These are phyloP conservation scores for Dothideomycetes sp. DNA, from an alignment of 2,329 filamentous ascomycete species.

Conservation along the genomic window DNA sequence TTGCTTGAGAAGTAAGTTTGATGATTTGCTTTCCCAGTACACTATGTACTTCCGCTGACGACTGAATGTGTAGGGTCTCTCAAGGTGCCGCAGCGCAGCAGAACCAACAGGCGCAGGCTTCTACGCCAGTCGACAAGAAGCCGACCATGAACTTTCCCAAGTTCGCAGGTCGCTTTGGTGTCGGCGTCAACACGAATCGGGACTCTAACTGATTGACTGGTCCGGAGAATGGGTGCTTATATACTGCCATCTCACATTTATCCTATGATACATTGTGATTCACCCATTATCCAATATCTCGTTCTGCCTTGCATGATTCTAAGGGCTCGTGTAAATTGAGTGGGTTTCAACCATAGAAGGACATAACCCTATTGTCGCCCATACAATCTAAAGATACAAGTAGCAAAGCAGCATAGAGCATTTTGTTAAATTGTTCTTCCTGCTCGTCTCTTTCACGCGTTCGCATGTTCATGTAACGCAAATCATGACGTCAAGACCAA, in stretches of 20 bases:
- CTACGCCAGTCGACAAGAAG: slow-evolving; percentile 8
- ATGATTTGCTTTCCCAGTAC: not conserved
- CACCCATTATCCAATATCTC: too few relatives aligned
- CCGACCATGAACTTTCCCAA: slow-evolving; percentile 9
- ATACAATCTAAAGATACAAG: too few relatives aligned
- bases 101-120: slow-evolving; percentile 7
- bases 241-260: not conserved
- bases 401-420: too few relatives aligned
- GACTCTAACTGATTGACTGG: not conserved
- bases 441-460: too few relatives aligned
- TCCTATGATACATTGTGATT: too few relatives aligned
- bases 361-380: not conserved
- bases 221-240: too few relatives aligned
- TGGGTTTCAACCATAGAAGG: not conserved
- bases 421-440: not conserved
- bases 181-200: slow-evolving; percentile 1
- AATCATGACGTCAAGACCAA: too few relatives aligned
- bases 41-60: too few relatives aligned
- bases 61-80: slow-evolving; percentile 14
- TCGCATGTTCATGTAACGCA: too few relatives aligned
- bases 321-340: not conserved
- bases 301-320: too few relatives aligned
- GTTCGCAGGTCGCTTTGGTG: slow-evolving; percentile 11
- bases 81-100: slow-evolving; percentile 12
- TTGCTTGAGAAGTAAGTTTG: slow-evolving; percentile 76